Evolutionary conservation across 495 filamentous ascomycete species (phyloP), one percentile per base, ranked within the genome.

Genomic region (Penicillium nucicola): DNA sequence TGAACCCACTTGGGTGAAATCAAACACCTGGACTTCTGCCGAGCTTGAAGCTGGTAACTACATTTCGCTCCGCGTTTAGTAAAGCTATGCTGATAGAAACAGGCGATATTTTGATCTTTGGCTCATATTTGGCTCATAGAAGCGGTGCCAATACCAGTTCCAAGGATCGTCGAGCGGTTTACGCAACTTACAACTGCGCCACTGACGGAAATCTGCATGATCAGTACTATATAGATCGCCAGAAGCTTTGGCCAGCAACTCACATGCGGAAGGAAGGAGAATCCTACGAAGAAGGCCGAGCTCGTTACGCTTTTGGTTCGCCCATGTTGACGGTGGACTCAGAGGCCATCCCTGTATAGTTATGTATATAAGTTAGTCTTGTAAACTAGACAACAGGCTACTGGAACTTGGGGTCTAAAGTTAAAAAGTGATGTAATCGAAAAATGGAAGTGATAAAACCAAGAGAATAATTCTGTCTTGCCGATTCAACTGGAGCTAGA

Each of bases 151-250:
- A 77, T 44, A 59, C 52, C 13, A 75, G 69, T 43, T 35, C 48
- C 13, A 69, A 65, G 34, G 66, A 70, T 37, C 64, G 74, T 2
- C 65, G 64, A 5, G 69, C 68, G 8, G 67, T 76, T 39, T 76
- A 77, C 44, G 72, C 74, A 0, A 76, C 74, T 1, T 77, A 75
- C 52, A 75, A 76, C 50, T 65, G 66, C 41, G 65, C 60, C 9
- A 42, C 65, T 1, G 74, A 76, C 35, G 72, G 74, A 0, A 65
- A 75, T 47, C 54, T 77, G 20, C 69, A 73, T 36, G 62, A 70
- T 42, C 55, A 64, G 28, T 77, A 76, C 53, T 77, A 76, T 57
- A 48, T 52, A n/a, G 71, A 73, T 45, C 55, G 74, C 10, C 53
- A 59, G 39, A 70, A 71, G 32, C 50, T 68, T 4, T 77, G 68